Percentiles rank a stretch among this genome's conserved stretches.
Evolutionary conservation across 805 yeast species (phyloP).

Genomic region (Pichia phayaonensis): DNA sequence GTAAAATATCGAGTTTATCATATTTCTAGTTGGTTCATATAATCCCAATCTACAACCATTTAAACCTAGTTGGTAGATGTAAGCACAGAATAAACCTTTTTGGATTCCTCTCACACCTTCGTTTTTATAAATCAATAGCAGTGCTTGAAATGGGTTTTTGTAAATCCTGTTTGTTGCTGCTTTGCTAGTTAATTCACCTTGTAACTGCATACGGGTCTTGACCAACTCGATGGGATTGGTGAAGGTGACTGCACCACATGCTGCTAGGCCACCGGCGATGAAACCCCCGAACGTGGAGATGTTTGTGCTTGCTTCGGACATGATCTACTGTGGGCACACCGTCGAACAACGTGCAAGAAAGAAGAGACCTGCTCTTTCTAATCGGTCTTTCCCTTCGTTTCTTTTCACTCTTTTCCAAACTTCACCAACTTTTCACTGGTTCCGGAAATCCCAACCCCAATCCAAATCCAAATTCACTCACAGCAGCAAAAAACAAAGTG

Average conservation of each 20-base stretch:
- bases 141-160: constrained; percentile 81
- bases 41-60: constrained; percentile 94
- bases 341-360: neutral
- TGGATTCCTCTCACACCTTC: constrained; percentile 89
- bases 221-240: constrained; percentile 94
- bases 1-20: constrained; percentile 46
- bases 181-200: constrained; percentile 70
- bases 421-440: no score
- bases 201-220: constrained; percentile 93
- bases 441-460: no score
- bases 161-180: constrained; percentile 45
- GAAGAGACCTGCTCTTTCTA: neutral
- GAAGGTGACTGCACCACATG: constrained; percentile 95
- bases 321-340: neutral
- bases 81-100: constrained; percentile 84
- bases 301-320: constrained; percentile 29
- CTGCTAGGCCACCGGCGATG: constrained; percentile 87
- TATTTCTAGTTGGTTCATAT: constrained; percentile 77
- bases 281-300: constrained; percentile 72
- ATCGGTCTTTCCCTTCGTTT: neutral
- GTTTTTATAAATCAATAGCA: constrained; percentile 57
- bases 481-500: no score
- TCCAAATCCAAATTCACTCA: no score
- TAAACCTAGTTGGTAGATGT: constrained; percentile 79
- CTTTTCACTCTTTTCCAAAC: no score